Evolutionary conservation across 2,329 filamentous ascomycete genomes (phyloP).

Genomic region (Knufia petricola): DNA sequence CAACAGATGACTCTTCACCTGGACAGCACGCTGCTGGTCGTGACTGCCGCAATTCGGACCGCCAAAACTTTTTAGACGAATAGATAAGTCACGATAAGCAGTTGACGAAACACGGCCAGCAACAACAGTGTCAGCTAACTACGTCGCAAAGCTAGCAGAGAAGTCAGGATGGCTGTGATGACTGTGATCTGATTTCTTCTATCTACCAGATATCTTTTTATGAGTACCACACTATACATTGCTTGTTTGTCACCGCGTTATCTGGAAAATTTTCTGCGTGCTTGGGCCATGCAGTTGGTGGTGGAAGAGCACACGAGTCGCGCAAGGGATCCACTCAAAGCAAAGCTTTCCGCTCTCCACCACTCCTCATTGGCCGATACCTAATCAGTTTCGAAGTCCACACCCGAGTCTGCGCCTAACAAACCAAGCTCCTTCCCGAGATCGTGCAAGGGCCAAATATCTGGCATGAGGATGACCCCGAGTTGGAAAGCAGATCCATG

Average conservation of each 20-base stretch:
- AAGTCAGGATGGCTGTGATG: not conserved
- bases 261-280: constrained; percentile 11
- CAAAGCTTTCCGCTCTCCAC: constrained; percentile 3
- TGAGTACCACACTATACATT: not conserved
- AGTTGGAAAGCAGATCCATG: not conserved
- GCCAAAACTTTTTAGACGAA: constrained; percentile 5
- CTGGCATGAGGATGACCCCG: not conserved
- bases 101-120: not conserved
- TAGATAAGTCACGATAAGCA: constrained; percentile 5
- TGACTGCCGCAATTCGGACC: not conserved
- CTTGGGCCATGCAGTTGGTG: too few species aligned
- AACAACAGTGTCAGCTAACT: not conserved
- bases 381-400: not conserved
- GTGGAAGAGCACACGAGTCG: constrained; percentile 4
- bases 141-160: not conserved
- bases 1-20: not conserved
- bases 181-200: not conserved
- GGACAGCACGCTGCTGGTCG: not conserved
- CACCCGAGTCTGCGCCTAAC: not conserved
- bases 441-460: not conserved
- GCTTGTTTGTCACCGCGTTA: not conserved
- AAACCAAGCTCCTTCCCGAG: constrained; percentile 12
- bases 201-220: not conserved
- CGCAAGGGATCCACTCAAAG: not conserved
- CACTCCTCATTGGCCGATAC: constrained; percentile 8